These are phyloP conservation scores for Endocarpon pusillum DNA, from an alignment of 495 filamentous ascomycete genomes.

Conservation along the genomic window DNA sequence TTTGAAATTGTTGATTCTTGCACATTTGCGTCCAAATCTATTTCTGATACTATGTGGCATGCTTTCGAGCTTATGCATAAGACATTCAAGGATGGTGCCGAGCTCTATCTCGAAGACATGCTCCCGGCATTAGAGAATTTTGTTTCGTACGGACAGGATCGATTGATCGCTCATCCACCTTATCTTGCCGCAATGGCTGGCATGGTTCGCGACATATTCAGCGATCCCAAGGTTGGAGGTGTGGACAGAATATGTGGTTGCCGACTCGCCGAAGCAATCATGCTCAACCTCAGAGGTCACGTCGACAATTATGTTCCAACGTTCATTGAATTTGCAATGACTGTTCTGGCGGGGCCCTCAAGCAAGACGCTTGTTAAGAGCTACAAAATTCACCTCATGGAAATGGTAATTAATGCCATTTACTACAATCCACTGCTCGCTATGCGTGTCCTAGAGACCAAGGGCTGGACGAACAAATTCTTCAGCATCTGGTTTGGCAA, in stretches of 20 bases:
- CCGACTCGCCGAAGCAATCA: constrained; percentile 92
- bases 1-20: constrained; percentile 99
- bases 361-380: constrained; percentile 56
- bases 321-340: constrained; percentile 82
- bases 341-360: constrained; percentile 50
- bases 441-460: constrained; percentile 71
- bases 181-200: constrained; percentile 76
- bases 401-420: constrained; percentile 96
- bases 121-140: constrained; percentile 95
- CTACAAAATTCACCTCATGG: constrained; percentile 90
- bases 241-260: constrained; percentile 97
- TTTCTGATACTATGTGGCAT: constrained; percentile 94
- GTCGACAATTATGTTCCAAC: constrained; percentile 73
- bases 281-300: constrained; percentile 85
- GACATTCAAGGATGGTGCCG: constrained; percentile 91
- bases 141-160: constrained; percentile 71
- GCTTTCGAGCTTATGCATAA: constrained; percentile 92
- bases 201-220: constrained; percentile 62
- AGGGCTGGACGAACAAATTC: constrained; percentile 97
- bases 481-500: constrained; percentile 95
- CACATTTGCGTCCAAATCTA: constrained; percentile 92
- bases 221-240: constrained; percentile 76
- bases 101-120: constrained; percentile 98
- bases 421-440: constrained; percentile 84
- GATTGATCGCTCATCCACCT: constrained; percentile 61